Evolutionary conservation across 495 filamentous ascomycete genomes (phyloP), one percentile per base, ranked within the genome.

Genomic region (Saxophila tyrrhenica): DNA sequence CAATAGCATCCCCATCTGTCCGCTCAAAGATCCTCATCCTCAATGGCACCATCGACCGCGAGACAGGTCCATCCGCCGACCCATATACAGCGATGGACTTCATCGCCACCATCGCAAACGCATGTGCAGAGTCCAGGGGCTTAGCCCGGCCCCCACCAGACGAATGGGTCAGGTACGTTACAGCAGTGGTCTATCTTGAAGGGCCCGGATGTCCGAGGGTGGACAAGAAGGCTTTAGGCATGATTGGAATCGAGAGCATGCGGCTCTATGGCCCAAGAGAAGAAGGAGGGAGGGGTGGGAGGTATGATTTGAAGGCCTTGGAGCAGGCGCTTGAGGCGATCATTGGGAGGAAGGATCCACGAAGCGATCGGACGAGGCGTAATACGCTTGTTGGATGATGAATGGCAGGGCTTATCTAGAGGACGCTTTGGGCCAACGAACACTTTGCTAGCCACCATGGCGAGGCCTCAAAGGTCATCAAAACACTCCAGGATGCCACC

Each of bases 111-210:
- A 82, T 97, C 51, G 82, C 78, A 1, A 69, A 79, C 16, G 89
- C 87, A 0, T 76, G 74, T n/a, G 64, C 66, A 3, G 71, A 75
- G 60, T 74, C 71, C 48, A 67, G 75, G 20, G 72, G 69, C 24
- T 59, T 64, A 22, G 55, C 19, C 39, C 50, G 17, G 23, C 48
- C 17, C 39, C 25, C 15, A 52, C 25, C 19, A 21, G 19, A 50
- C 0, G 62, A 65, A 32, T 76, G 69, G 52, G 66, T 64, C 22
- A 61, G 58, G 22, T 94, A 92, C 63, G 81, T 97, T 2, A 94
- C 84, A 16, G 89, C 96, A 67, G 66, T 97, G 10, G 70, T 97
- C 10, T 84, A 95, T 60, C 67, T 96, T 8, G 85, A 89, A 16
- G 86, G 85, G 0, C 69, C 75, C 2, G 84, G 78, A 0, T 80